Base-by-base conservation (phyloP, 768 basidiomycete species). In the Hygrophorus russula region DNA sequence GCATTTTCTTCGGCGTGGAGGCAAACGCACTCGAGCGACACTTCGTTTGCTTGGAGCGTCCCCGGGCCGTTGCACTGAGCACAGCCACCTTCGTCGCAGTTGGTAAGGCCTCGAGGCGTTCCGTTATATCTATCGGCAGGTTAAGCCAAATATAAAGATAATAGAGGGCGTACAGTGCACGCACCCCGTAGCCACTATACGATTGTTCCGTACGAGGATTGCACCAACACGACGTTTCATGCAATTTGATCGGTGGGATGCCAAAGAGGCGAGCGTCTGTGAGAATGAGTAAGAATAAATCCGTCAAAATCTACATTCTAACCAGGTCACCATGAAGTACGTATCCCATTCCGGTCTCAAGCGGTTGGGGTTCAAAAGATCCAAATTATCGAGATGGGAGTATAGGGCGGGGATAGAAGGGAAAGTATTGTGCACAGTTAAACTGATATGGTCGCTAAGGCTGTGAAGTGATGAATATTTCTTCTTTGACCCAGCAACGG, bases 1-100 rank as follows among this genome's bases (percentile, higher is more conserved):
- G 94, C 96, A 56, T 98, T 99, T 64, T 99, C 96, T 62, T 99
- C 96, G 0, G 96, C 96, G 58, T 99, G 96, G 8, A 99, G 65
- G 56, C 96, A 99, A 2, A 98, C 68, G 54, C 96, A 99, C 56
- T 89, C 89, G 39, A 78, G 70, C 12, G 76, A 63, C 39, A 63
- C 65, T 31, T 74, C 69, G 19, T 62, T 2, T 24, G 4, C 24
- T 24, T 24, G 66, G 60, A 64, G 62, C 2, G 64, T 66, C 14
- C 71, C n/a, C n/a, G n/a, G n/a, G n/a, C n/a, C 75, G 54, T 84
- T 84, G 62, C 96, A 99, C 20, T 78, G 71, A 3, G 66, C 50
- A 59, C 96, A 99, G 13, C 96, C 94, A 5, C 94, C 96, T 67
- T 87, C 78, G 52, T 80, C 80, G 58, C 96, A 99, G 57, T 99